Conservation (phyloP, 768 basidiomycete genomes). For the Phanerochaete sordida region DNA sequence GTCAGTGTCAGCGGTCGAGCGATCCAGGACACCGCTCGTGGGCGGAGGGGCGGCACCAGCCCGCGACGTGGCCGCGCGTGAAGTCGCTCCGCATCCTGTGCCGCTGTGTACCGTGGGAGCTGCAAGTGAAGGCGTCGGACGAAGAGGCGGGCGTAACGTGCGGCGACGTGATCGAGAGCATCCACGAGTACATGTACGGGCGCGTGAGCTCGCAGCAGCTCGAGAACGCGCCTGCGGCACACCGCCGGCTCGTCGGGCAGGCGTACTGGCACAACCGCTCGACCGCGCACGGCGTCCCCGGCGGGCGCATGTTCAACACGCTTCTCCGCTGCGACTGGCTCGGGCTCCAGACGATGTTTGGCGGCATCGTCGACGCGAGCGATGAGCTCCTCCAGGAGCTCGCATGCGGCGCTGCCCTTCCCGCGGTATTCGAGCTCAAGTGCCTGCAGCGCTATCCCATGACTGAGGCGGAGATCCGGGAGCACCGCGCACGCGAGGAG, state of each 20-base stretch:
- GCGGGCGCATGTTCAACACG: slow-evolving; percentile 59
- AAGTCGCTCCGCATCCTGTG: slow-evolving; percentile 51
- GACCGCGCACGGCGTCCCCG: slow-evolving; percentile 59
- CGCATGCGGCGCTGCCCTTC: slow-evolving; percentile 40
- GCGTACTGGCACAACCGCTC: slow-evolving; percentile 68
- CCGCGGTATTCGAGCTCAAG: slow-evolving; percentile 58
- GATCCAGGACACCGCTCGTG: slow-evolving; percentile 61
- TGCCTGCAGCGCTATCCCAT: slow-evolving; percentile 45
- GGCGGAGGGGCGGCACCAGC: slow-evolving; percentile 59
- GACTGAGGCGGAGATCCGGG: slow-evolving; percentile 46
- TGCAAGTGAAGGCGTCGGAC: slow-evolving; percentile 44
- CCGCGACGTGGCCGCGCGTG: slow-evolving; percentile 64
- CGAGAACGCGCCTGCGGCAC: slow-evolving; percentile 32
- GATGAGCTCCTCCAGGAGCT: slow-evolving; percentile 32
- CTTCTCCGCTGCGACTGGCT: slow-evolving; percentile 70
- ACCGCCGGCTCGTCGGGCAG: slow-evolving; percentile 41
- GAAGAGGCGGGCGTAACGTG: slow-evolving; percentile 58
- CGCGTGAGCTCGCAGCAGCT: slow-evolving; percentile 53
- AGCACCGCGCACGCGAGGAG: slow-evolving; percentile 37
- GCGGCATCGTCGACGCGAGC: slow-evolving; percentile 52
- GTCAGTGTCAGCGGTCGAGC: slow-evolving; percentile 57
- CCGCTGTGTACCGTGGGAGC: slow-evolving; percentile 50
- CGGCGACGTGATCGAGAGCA: slow-evolving; percentile 57
- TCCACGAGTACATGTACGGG: slow-evolving; percentile 48
- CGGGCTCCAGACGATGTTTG: slow-evolving; percentile 54